These are phyloP conservation scores for Macrocybe gigantea DNA, from an alignment of 768 basidiomycete genomes.

Conservation along the genomic window DNA sequence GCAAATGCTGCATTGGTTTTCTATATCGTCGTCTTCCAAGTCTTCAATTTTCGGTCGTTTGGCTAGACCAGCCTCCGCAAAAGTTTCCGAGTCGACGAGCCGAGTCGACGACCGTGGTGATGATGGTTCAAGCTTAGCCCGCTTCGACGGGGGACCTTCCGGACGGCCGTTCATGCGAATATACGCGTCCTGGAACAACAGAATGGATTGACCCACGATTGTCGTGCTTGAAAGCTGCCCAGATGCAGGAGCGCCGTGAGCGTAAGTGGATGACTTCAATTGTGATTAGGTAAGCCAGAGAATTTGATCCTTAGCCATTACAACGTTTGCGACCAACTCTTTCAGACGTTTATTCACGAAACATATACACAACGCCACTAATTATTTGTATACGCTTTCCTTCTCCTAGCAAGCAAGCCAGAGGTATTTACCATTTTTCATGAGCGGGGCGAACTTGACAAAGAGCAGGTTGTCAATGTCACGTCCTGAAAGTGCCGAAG, in stretches of 20 bases:
- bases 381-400: too few relatives aligned
- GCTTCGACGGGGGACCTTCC: slow-evolving; percentile 30
- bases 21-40: slow-evolving; percentile 29
- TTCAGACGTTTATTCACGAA: too few relatives aligned
- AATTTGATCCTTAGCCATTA: too few relatives aligned
- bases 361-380: too few relatives aligned
- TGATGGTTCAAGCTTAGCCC: slow-evolving; percentile 25
- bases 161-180: slow-evolving; percentile 10
- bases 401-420: neutral
- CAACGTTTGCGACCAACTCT: too few relatives aligned
- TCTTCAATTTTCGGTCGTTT: slow-evolving; percentile 1
- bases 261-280: too few relatives aligned
- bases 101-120: slow-evolving; percentile 9
- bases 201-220: too few relatives aligned
- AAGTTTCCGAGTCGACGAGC: neutral
- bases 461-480: slow-evolving; percentile 11
- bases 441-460: slow-evolving; percentile 7
- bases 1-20: slow-evolving; percentile 81
- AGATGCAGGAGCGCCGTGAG: too few relatives aligned
- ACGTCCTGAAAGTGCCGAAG: neutral
- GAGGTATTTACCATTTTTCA: slow-evolving; percentile 8
- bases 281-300: too few relatives aligned
- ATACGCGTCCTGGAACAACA: too few relatives aligned
- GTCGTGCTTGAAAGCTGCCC: too few relatives aligned
- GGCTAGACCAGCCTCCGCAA: neutral